Percentiles rank a stretch among this genome's conserved stretches.
Evolutionary conservation across 163 green algal species (phyloP).

Genomic region (Coccomyxa subellipsoidea): DNA sequence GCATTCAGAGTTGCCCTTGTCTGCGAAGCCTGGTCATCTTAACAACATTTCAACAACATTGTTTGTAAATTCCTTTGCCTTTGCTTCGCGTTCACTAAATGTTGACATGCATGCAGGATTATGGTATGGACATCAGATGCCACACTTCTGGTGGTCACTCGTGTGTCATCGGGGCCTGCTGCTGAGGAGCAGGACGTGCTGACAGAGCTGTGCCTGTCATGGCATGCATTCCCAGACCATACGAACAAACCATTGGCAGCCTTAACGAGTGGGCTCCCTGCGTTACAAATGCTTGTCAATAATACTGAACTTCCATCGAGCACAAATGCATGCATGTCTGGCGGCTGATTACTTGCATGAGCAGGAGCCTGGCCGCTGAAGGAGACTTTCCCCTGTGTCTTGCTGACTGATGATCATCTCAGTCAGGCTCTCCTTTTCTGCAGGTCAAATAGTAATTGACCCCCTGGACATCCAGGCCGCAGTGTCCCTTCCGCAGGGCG

Average conservation of each 20-base stretch:
- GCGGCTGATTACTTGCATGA: too few relatives aligned
- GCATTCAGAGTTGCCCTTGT: too few relatives aligned
- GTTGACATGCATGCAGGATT: background rate
- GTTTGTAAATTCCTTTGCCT: too few relatives aligned
- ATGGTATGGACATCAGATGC: background rate
- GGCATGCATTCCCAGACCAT: background rate
- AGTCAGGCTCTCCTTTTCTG: too few relatives aligned
- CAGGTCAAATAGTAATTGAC: background rate
- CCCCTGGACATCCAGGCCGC: background rate
- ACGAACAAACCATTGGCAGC: background rate
- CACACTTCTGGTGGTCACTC: constrained; percentile 31
- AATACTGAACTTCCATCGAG: too few relatives aligned
- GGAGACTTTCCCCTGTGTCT: too few relatives aligned
- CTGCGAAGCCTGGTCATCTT: too few relatives aligned
- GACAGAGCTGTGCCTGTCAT: background rate
- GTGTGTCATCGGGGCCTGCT: background rate
- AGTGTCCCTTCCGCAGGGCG: background rate
- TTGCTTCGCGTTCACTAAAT: background rate
- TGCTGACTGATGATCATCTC: too few relatives aligned
- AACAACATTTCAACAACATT: too few relatives aligned
- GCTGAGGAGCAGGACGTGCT: background rate
- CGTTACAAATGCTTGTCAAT: too few relatives aligned
- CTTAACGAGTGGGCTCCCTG: background rate
- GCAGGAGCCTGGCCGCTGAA: too few relatives aligned
- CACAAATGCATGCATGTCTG: too few relatives aligned